A percentile compares a stretch with the other conserved stretches of the same genome.
Evolutionary conservation across 345 rosid species (phyloP).

Genomic region (Bruguiera sexangula): DNA sequence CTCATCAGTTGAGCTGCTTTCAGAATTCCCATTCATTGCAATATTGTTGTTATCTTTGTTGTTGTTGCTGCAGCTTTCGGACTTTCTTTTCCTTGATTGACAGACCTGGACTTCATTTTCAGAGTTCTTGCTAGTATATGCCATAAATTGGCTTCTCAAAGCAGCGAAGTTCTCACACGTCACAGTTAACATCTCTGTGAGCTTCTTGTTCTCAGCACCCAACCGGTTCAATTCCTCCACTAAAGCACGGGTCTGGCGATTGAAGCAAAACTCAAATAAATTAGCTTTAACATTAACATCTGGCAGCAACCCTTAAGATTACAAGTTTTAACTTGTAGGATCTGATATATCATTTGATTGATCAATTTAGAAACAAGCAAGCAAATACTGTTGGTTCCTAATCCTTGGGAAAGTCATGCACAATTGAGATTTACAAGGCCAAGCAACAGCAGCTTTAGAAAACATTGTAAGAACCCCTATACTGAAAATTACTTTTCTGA

Average conservation of each 20-base stretch:
- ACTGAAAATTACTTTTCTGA: too few species aligned
- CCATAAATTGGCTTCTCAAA: constrained; percentile 55
- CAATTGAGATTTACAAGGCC: too few species aligned
- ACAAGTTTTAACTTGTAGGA: too few species aligned
- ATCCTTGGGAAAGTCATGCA: too few species aligned
- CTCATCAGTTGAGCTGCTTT: constrained; percentile 90
- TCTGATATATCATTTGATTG: too few species aligned
- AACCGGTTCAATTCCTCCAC: constrained; percentile 77
- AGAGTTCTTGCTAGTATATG: constrained; percentile 45
- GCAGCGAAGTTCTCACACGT: constrained; percentile 79
- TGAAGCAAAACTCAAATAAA: background rate
- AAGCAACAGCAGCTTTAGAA: too few species aligned
- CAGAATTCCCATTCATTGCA: constrained; percentile 49
- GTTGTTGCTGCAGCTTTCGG: constrained; percentile 45
- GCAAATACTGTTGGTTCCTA: too few species aligned
- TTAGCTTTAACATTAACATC: too few species aligned
- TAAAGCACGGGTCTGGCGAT: constrained; percentile 43
- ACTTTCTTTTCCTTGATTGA: constrained; percentile 73
- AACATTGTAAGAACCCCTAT: too few species aligned
- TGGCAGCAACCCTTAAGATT: too few species aligned
- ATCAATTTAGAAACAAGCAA: too few species aligned
- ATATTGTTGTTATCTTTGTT: constrained; percentile 23
- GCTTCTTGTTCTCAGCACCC: constrained; percentile 81
- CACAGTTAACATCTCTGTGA: constrained; percentile 63
- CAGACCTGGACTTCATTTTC: constrained; percentile 45